Base-by-base conservation (phyloP, 163 green algal species). In the Chlamydomonas reinhardtii region DNA sequence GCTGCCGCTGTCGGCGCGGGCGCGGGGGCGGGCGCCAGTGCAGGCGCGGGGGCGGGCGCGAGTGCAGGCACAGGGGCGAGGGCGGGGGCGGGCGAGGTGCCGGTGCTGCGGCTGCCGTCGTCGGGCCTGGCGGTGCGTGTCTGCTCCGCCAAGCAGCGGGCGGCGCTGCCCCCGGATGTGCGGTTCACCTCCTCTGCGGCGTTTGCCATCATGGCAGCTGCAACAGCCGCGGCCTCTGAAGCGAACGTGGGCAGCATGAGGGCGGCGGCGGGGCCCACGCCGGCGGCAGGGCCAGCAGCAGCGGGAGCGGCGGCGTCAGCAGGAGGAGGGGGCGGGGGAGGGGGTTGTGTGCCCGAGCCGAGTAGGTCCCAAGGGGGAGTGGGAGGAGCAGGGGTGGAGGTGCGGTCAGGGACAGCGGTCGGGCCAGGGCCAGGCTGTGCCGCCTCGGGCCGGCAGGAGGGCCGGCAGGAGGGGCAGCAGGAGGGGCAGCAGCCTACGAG, bases 201-300 rank as follows among this genome's bases (percentile, higher is more conserved):
- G 22, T 87, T 90, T 19, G 62, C 48, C 12, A 62, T 86, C 62
- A 78, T 71, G 24, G 70, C 76, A 48, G 76, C 71, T 25, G 48
- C 73, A 5, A 35, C 48, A 25, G n/a, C 32, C 11, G 31, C 16
- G 25, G 22, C n/a, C n/a, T n/a, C n/a, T n/a, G n/a, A n/a, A n/a
- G n/a, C n/a, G n/a, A n/a, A 2, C 52, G 32, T 11, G 19, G 56
- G 39, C 39, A 24, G 24, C 34, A 34, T 2, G 3, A 68, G 2
- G 39, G 39, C 61, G 61, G 61, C 9, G 61, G 19, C 61, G 35
- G 5, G 56, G 75, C 27, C 31, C 52, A 34, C n/a, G 11, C 19
- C 59, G n/a, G 24, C 19, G 59, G 3, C 59, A 65, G 59, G 59
- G 59, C 22, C 59, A 65, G 56, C 9, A 22, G 56, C 17, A 64